Evolutionary conservation across 495 filamentous ascomycete species (phyloP).

Genomic region (Aspergillus heteromorphus): DNA sequence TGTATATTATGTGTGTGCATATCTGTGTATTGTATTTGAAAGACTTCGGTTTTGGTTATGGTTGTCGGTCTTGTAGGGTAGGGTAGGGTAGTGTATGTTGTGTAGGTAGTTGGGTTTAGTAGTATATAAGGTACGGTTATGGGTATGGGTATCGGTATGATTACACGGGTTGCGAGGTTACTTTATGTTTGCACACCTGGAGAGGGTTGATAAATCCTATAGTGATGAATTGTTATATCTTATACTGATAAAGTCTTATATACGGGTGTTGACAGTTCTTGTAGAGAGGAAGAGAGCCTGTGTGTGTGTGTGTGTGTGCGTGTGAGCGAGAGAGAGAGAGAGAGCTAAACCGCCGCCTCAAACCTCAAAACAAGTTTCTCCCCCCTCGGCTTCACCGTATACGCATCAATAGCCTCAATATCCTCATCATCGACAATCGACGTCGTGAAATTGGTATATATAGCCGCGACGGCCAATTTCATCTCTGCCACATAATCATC

Average conservation of each 20-base stretch:
- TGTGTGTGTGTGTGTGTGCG: no score
- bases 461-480: conserved; percentile 46
- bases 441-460: conserved; percentile 65
- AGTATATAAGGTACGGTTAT: neutral
- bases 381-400: conserved; percentile 53
- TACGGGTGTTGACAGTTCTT: no score
- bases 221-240: no score
- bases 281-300: no score
- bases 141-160: neutral
- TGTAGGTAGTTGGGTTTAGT: neutral
- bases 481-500: conserved; percentile 32
- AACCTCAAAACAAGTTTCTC: conserved; percentile 44
- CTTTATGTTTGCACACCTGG: no score
- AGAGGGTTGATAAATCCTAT: no score
- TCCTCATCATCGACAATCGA: conserved; percentile 50
- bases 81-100: neutral
- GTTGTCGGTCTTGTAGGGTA: neutral
- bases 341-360: conserved; percentile 15
- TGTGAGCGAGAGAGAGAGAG: no score
- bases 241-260: no score
- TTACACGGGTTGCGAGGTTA: no score
- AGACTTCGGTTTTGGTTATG: no score
- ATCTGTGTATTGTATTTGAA: neutral
- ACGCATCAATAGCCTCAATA: conserved; percentile 62
- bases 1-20: no score